phyloP scores from a whole-genome alignment of 2,329 filamentous ascomycete species.

The Saccharata proteae region DNA sequence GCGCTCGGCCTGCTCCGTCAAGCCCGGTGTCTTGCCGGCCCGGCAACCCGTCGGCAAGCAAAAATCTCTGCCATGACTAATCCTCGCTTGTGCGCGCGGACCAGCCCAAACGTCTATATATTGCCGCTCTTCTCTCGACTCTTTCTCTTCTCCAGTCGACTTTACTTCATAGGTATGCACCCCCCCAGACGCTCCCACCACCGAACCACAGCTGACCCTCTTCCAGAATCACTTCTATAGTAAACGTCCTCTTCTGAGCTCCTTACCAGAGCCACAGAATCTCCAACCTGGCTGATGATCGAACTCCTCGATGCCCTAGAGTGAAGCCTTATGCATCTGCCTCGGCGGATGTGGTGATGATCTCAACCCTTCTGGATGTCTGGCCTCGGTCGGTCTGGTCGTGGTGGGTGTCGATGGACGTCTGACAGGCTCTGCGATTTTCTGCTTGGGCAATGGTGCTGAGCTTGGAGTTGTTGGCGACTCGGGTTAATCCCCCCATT shows the following conservation, averaged over 20 bases:
- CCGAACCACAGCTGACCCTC: no score
- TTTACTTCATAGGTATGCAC: slow-evolving; percentile 1
- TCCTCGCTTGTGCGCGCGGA: not conserved
- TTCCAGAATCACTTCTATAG: slow-evolving; percentile 99
- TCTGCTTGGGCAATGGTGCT: slow-evolving; percentile 3
- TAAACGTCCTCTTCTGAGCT: slow-evolving; percentile 87
- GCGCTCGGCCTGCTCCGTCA: no score
- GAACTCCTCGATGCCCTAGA: slow-evolving; percentile 74
- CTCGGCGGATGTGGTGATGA: slow-evolving; percentile 91
- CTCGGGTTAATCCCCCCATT: no score
- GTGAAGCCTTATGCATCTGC: slow-evolving; percentile 57
- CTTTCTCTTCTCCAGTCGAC: not conserved
- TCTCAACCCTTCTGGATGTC: slow-evolving; percentile 64
- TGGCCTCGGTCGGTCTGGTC: slow-evolving; percentile 62
- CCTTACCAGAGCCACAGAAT: slow-evolving; percentile 83
- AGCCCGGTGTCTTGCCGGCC: not conserved
- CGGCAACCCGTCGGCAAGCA: not conserved
- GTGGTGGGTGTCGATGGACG: slow-evolving; percentile 69
- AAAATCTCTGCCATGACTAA: not conserved
- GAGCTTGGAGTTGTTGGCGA: no score
- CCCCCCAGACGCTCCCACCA: no score
- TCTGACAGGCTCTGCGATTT: slow-evolving; percentile 60
- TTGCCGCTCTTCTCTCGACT: not conserved
- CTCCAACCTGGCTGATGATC: slow-evolving; percentile 85
- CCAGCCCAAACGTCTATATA: not conserved